These are phyloP conservation scores for Sugiyamaella valdiviana DNA, from an alignment of 805 yeast species.

Conservation along the genomic window DNA sequence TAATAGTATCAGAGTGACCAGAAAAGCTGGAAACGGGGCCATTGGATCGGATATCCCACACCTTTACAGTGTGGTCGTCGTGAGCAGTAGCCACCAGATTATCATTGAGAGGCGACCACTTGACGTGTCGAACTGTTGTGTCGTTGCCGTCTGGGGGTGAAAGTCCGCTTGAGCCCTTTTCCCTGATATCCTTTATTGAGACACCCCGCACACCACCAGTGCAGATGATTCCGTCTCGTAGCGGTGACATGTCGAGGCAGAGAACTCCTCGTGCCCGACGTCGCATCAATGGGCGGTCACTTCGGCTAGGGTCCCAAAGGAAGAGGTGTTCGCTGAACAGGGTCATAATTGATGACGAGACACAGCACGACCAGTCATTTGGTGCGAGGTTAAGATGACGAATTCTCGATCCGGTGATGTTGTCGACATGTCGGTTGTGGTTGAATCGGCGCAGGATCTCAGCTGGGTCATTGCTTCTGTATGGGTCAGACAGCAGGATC, in stretches of 20 bases:
- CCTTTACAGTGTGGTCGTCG: conserved; percentile 46
- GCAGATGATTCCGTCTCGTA: conserved; percentile 49
- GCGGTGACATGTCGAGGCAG: conserved; percentile 43
- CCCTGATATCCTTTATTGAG: conserved; percentile 65
- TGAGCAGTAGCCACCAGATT: conserved; percentile 62
- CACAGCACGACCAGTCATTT: conserved; percentile 40
- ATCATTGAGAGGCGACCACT: conserved; percentile 60
- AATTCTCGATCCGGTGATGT: conserved; percentile 27
- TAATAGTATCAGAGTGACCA: conserved; percentile 53
- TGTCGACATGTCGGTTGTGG: conserved; percentile 56
- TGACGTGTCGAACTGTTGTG: conserved; percentile 39
- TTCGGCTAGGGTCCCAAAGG: conserved; percentile 64
- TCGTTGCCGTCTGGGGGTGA: conserved; percentile 37
- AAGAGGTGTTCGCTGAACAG: conserved; percentile 65
- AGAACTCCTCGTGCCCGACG: conserved; percentile 47
- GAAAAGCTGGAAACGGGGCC: conserved; percentile 46
- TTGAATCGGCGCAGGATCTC: conserved; percentile 73
- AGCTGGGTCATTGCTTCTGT: conserved; percentile 47
- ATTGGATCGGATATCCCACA: conserved; percentile 70
- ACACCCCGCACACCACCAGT: conserved; percentile 62
- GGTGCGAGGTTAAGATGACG: conserved; percentile 36
- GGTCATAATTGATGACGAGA: conserved; percentile 47
- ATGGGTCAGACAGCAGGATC: conserved; percentile 56
- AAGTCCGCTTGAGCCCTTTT: conserved; percentile 39
- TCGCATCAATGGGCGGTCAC: conserved; percentile 53